These are phyloP conservation scores for Pseudogymnoascus sp. DNA, from an alignment of 2,329 filamentous ascomycete genomes.

Conservation along the genomic window DNA sequence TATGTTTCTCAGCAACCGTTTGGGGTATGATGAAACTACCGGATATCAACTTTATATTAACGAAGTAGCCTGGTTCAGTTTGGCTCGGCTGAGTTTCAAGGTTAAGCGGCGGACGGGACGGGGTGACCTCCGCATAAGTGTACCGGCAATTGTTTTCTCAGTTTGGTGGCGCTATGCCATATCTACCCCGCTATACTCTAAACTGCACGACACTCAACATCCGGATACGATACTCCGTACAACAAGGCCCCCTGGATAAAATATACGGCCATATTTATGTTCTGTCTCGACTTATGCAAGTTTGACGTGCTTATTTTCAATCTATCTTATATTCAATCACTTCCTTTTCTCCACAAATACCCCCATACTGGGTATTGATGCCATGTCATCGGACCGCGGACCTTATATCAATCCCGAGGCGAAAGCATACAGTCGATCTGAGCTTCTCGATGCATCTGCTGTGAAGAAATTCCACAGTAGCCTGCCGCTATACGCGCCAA, in stretches of 20 bases:
- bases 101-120: background rate
- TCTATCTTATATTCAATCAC: too few relatives aligned
- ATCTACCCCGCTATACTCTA: background rate
- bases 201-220: background rate
- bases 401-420: background rate
- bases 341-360: too few relatives aligned
- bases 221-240: background rate
- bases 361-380: background rate
- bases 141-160: background rate
- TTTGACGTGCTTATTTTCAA: background rate
- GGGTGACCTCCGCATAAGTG: background rate
- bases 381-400: background rate
- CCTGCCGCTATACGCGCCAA: constrained; percentile 49
- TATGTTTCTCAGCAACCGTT: background rate
- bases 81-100: background rate
- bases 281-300: background rate
- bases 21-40: background rate
- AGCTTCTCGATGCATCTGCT: background rate
- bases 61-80: background rate
- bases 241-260: background rate
- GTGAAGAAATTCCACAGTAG: constrained; percentile 43
- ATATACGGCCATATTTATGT: background rate
- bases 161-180: background rate
- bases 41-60: constrained; percentile 6
- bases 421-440: background rate